Base-by-base conservation (phyloP, 1,139 yeast species). In the Yamadazyma atlantica region DNA sequence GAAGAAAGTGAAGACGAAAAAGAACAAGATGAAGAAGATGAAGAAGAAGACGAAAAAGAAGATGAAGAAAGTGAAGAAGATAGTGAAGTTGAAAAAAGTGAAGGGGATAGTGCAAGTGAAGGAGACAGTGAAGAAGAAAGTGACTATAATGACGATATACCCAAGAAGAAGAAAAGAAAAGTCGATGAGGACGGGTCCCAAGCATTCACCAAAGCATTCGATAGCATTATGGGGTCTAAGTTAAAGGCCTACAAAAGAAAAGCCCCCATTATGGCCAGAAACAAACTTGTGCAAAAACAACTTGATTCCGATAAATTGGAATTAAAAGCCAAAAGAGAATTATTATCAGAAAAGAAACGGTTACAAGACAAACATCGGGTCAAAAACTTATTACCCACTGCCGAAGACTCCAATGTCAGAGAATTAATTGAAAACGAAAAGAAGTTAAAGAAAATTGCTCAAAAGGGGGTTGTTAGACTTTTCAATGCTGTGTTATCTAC, bases 401-500 rank as follows among this genome's bases (percentile, higher is more conserved):
- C 81, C 1, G 73, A 77, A 29, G 73, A 76, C 4, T 73, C 66
- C 25, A 67, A 68, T 40, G 74, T 75, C 7, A 75, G 89, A 53
- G 70, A 69, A 32, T 60, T 75, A 3, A 58, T 90, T 28, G 92
- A 84, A 40, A 75, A 74, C 38, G 99, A 92, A 57, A 77, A 78
- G 46, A 70, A 67, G 48, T 66, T 88, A 53, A 84, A 85, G 58
- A 90, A 89, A 57, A 75, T 82, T 24, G 97, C 97, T 0, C 97
- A 92, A 62, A 76, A 84, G 53, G 99, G 98, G 67, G 97, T 89
- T 13, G 95, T 92, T 14, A 80, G 85, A 53, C 71, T 92, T 44
- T 89, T 92, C 62, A 92, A 92, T 58, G 97, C 97, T 2, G 84
- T 92, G 23, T 73, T 89, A 53, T 76, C 87, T 29, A 85, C 96